Evolutionary conservation across 1,284 basidiomycete species (phyloP).

Genomic region (Cutaneotrichosporon sp.): DNA sequence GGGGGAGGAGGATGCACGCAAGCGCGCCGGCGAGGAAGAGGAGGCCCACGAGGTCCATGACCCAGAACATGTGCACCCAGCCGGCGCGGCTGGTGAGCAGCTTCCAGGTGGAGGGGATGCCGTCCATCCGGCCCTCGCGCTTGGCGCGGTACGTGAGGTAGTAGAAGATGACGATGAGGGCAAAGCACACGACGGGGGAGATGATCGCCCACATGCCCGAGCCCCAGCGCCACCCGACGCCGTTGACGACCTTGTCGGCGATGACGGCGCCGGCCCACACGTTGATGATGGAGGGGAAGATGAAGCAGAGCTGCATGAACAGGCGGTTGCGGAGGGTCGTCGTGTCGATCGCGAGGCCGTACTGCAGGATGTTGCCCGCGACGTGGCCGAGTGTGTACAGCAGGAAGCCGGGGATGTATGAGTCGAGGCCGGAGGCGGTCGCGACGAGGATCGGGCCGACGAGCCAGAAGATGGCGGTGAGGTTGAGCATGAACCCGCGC

Average conservation of each 20-base stretch:
- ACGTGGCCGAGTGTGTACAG: conserved; percentile 34
- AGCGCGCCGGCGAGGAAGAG: conserved; percentile 50
- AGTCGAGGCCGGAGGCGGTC: conserved; percentile 38
- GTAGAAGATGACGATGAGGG: conserved; percentile 44
- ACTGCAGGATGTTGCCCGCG: conserved; percentile 38
- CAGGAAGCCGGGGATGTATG: conserved; percentile 51
- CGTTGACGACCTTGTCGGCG: conserved; percentile 10
- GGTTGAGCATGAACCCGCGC: conserved; percentile 47
- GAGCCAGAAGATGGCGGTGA: conserved; percentile 52
- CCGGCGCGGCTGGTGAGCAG: conserved; percentile 11
- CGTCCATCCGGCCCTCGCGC: conserved; percentile 36
- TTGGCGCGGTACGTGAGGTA: conserved; percentile 38
- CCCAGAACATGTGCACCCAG: conserved; percentile 52
- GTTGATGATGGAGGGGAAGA: conserved; percentile 31
- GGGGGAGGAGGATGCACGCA: conserved; percentile 51
- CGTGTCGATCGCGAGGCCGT: conserved; percentile 54
- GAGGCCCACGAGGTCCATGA: conserved; percentile 52
- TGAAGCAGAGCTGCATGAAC: conserved; percentile 48
- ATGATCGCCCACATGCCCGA: conserved; percentile 56
- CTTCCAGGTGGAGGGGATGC: conserved; percentile 40
- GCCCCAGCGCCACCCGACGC: conserved; percentile 54
- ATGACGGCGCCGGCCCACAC: conserved; percentile 23
- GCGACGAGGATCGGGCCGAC: conserved; percentile 54
- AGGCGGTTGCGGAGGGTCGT: conserved; percentile 54
- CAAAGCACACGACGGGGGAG: conserved; percentile 47